Percentiles rank a stretch among this genome's conserved stretches.
Conservation (phyloP, 805 yeast genomes). For the Spencermartinsiella europaea region DNA sequence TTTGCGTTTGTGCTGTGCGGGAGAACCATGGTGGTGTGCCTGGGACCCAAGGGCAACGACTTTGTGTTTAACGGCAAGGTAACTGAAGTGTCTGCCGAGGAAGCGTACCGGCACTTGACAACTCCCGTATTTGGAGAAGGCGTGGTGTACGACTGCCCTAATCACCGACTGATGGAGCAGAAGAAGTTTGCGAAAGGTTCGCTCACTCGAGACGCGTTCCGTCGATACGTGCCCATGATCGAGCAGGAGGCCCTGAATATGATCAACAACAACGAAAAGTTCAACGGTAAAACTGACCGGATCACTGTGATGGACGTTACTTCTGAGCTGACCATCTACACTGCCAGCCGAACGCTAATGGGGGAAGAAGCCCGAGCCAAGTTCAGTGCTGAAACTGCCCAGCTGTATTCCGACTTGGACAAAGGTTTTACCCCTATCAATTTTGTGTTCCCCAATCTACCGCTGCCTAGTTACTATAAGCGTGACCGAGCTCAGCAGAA, state of each 20-base stretch:
- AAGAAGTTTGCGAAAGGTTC: slow-evolving; percentile 94
- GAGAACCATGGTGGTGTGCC: slow-evolving; percentile 86
- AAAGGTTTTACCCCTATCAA: slow-evolving; percentile 95
- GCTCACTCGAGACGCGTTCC: slow-evolving; percentile 78
- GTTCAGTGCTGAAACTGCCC: slow-evolving; percentile 78
- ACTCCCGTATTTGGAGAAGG: slow-evolving; percentile 99
- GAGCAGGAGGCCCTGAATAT: slow-evolving; percentile 69
- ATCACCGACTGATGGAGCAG: slow-evolving; percentile 92
- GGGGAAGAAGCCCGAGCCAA: slow-evolving; percentile 88
- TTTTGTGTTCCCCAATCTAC: slow-evolving; percentile 92
- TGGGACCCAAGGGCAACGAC: slow-evolving; percentile 98
- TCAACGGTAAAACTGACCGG: slow-evolving; percentile 33
- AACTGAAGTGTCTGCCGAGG: slow-evolving; percentile 91
- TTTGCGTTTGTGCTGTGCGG: slow-evolving; percentile 89
- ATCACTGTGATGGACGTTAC: slow-evolving; percentile 67
- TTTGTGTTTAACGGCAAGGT: slow-evolving; percentile 88
- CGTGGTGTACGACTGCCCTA: slow-evolving; percentile 95
- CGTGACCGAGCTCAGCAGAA: slow-evolving; percentile 86
- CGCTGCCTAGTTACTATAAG: slow-evolving; percentile 74
- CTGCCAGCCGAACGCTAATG: slow-evolving; percentile 86
- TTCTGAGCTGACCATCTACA: slow-evolving; percentile 93
- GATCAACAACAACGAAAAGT: slow-evolving; percentile 49
- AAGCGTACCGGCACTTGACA: slow-evolving; percentile 92
- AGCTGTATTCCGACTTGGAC: slow-evolving; percentile 83
- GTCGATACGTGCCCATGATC: slow-evolving; percentile 81